Conservation (phyloP, 768 basidiomycete species). For the Sarcodon sp. region DNA sequence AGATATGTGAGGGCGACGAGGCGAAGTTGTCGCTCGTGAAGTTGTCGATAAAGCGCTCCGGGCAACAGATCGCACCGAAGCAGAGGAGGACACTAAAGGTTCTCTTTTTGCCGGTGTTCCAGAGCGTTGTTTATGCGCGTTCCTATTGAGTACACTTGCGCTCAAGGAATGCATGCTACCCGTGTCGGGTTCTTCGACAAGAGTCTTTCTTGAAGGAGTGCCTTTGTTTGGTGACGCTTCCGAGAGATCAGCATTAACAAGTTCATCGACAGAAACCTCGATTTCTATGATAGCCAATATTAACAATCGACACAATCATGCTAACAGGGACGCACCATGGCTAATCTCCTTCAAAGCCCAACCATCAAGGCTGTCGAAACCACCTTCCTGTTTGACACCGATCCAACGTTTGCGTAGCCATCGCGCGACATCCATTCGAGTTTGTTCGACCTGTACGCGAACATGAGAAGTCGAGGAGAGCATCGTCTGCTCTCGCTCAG, state of each 20-base stretch:
- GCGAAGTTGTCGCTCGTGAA: slow-evolving; percentile 17
- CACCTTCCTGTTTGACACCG: slow-evolving; percentile 58
- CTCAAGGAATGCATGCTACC: slow-evolving; percentile 34
- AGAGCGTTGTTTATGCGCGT: slow-evolving; percentile 9
- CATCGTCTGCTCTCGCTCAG: slow-evolving; percentile 44
- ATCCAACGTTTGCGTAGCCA: slow-evolving; percentile 79
- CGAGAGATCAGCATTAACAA: slow-evolving; percentile 33
- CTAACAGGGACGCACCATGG: slow-evolving; percentile 39
- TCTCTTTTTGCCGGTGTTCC: slow-evolving; percentile 16
- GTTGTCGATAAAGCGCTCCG: slow-evolving; percentile 24
- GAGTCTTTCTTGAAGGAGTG: slow-evolving; percentile 8
- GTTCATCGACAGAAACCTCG: slow-evolving; percentile 68
- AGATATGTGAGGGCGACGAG: slow-evolving; percentile 11
- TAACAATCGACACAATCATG: neutral
- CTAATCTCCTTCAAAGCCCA: slow-evolving; percentile 88
- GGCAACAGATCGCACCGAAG: slow-evolving; percentile 34
- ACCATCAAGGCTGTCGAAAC: slow-evolving; percentile 70
- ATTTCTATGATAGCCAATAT: slow-evolving; percentile 36
- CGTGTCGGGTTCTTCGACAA: slow-evolving; percentile 22
- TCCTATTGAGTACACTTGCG: slow-evolving; percentile 26
- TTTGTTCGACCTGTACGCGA: slow-evolving; percentile 61
- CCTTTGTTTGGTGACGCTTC: slow-evolving; percentile 9
- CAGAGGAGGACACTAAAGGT: slow-evolving; percentile 15
- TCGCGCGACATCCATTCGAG: slow-evolving; percentile 47
- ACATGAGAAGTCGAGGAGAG: slow-evolving; percentile 60